Evolutionary conservation across 116 monocot species (phyloP), one percentile per base, ranked within the genome.

Genomic region (Zostera marina): DNA sequence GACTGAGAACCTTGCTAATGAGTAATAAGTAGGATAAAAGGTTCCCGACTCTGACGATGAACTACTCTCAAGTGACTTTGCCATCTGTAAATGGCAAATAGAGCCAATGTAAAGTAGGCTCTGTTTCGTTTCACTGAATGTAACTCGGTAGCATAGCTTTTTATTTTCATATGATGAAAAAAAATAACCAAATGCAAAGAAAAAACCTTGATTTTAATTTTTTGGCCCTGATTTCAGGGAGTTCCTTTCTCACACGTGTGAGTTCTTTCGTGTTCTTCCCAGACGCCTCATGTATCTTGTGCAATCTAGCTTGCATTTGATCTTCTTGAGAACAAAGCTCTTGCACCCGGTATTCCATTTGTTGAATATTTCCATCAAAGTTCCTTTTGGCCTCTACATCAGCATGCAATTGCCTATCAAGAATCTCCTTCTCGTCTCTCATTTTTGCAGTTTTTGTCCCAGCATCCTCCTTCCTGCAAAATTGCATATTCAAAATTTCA

Each of bases 371-470:
- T 70, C 89, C 96, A 11, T 89, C 74, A 76, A 98, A 63, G 52
- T 98, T 98, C 44, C 82, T 79, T 47, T 80, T 64, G 59, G 80
- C 82, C 68, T 98, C 96, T 44, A 76, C 52, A 65, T 80, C 80
- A 59, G 85, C 86, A 74, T 78, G 80, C 17, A 98, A 61, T 59
- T 86, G 78, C 63, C 85, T 85, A 56, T 98, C 96, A 69, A 68
- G 75, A 45, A 98, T 90, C 71, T 98, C 96, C 61, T 98, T 98
- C 67, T 98, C 96, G 62, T 89, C 96, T 63, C 77, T 89, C 63
- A 89, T 49, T 65, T 98, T 89, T 41, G 85, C 82, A 56, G 96
- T 98, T 78, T 80, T 82, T 67, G 74, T 89, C 44, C 96, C 96
- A 52, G 96, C 96, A 24, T 77, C 75, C 54, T 98, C 83, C 72